These are phyloP conservation scores for Circinella umbellata DNA, from an alignment of 371 early-diverging fungal genomes.

Conservation along the genomic window DNA sequence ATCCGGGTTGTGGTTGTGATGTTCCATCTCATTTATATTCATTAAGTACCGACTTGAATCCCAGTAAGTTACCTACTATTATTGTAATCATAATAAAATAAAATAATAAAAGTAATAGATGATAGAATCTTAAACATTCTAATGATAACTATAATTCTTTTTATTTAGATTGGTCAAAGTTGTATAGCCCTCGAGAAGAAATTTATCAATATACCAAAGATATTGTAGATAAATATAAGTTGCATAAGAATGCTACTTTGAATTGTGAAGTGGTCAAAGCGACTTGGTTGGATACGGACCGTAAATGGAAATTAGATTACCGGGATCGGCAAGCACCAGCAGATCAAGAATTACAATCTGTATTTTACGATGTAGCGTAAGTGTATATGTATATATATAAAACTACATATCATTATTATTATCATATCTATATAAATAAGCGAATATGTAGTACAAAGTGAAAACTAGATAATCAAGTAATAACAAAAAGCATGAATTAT, in stretches of 20 bases:
- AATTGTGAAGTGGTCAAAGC: constrained; percentile 46
- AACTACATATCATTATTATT: background rate
- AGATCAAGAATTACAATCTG: constrained; percentile 9
- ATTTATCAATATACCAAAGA: constrained; percentile 54
- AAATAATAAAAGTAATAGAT: no score
- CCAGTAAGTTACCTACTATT: constrained; percentile 27
- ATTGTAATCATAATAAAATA: no score
- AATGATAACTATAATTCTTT: background rate
- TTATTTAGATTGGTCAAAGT: constrained; percentile 50
- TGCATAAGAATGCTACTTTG: constrained; percentile 50
- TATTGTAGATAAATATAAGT: constrained; percentile 50
- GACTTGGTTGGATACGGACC: constrained; percentile 47
- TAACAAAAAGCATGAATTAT: constrained; percentile 3
- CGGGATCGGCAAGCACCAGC: background rate
- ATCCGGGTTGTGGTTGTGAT: constrained; percentile 14
- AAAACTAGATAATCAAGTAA: no score
- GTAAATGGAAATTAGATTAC: constrained; percentile 51
- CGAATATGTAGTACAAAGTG: no score
- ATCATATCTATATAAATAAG: no score
- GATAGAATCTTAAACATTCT: no score
- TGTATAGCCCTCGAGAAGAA: constrained; percentile 49
- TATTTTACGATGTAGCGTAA: constrained; percentile 38
- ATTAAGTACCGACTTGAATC: constrained; percentile 51
- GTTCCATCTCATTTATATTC: constrained; percentile 52
- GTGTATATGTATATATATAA: constrained; percentile 9